Percentiles rank a stretch among this genome's conserved stretches.
These are phyloP conservation scores for Naganishia albida DNA, from an alignment of 1,284 basidiomycete genomes.

Conservation along the genomic window DNA sequence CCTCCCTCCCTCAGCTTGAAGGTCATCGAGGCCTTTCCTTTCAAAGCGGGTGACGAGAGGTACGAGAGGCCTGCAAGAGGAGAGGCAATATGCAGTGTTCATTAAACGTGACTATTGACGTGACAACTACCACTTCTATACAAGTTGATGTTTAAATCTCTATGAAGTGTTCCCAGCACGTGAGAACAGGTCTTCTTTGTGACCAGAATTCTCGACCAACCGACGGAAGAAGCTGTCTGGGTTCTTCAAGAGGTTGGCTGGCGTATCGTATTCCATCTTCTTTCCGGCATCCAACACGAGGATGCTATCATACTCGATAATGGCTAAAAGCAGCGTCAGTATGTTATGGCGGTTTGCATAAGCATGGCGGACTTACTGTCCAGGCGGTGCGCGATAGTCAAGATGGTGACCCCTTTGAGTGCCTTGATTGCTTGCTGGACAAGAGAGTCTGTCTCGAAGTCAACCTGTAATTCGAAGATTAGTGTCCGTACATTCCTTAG, in stretches of 20 bases:
- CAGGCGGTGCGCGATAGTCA: conserved; percentile 56
- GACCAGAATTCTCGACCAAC: conserved; percentile 22
- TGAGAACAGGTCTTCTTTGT: conserved; percentile 19
- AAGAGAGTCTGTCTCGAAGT: conserved; percentile 56
- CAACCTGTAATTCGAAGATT: too few relatives aligned
- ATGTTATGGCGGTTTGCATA: neutral
- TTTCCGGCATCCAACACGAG: conserved; percentile 59
- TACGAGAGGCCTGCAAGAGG: too few relatives aligned
- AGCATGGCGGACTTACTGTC: conserved; percentile 31
- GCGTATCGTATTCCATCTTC: conserved; percentile 61
- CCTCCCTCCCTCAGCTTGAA: too few relatives aligned
- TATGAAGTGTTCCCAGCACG: neutral
- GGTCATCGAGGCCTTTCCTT: too few relatives aligned
- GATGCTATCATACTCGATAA: conserved; percentile 60
- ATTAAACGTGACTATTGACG: neutral
- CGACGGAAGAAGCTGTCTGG: conserved; percentile 27
- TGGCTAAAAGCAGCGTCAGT: conserved; percentile 29
- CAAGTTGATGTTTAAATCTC: neutral
- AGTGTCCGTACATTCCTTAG: conserved; percentile 39
- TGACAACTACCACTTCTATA: too few relatives aligned
- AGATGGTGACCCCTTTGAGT: conserved; percentile 55
- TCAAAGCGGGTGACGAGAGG: too few relatives aligned
- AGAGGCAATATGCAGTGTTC: too few relatives aligned
- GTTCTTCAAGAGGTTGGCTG: conserved; percentile 60
- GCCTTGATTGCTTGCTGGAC: conserved; percentile 58